These are phyloP conservation scores for Neurospora terricola DNA, from an alignment of 495 filamentous ascomycete species.

Conservation along the genomic window DNA sequence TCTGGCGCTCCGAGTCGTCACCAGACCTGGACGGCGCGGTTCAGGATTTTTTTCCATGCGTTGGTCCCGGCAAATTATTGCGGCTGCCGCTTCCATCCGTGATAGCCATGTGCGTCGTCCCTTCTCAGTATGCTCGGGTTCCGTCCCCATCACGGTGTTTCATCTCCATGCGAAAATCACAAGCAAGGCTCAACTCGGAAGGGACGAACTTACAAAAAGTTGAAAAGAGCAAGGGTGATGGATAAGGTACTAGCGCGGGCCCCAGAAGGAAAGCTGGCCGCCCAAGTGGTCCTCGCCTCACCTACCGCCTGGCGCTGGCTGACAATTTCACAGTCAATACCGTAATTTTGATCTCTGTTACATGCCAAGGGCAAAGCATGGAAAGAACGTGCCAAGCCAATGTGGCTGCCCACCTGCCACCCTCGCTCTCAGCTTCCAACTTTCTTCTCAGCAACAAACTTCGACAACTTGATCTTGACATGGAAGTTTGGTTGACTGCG, in stretches of 20 bases:
- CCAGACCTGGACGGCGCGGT: not conserved
- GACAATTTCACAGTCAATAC: not conserved
- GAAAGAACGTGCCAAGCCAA: constrained; percentile 2
- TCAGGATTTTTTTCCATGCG: not conserved
- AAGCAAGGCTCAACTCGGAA: not conserved
- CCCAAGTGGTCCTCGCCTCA: constrained; percentile 2
- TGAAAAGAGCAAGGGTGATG: not conserved
- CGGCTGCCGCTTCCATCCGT: not conserved
- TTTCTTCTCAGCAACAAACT: not conserved
- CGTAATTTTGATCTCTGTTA: not conserved
- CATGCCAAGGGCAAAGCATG: not conserved
- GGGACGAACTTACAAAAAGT: not conserved
- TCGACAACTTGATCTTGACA: not conserved
- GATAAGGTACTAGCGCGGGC: not conserved
- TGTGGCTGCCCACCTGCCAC: not conserved
- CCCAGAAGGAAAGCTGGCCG: not conserved
- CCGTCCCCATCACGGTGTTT: not conserved
- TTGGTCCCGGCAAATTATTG: not conserved
- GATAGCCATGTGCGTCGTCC: not conserved
- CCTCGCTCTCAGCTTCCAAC: not conserved
- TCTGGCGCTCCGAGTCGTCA: not conserved
- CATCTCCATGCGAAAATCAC: not conserved
- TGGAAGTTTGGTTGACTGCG: not conserved
- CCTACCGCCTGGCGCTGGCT: not conserved
- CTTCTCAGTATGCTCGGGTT: not conserved